These are phyloP conservation scores for Populus tremula DNA, from an alignment of 345 rosid genomes.

Conservation along the genomic window DNA sequence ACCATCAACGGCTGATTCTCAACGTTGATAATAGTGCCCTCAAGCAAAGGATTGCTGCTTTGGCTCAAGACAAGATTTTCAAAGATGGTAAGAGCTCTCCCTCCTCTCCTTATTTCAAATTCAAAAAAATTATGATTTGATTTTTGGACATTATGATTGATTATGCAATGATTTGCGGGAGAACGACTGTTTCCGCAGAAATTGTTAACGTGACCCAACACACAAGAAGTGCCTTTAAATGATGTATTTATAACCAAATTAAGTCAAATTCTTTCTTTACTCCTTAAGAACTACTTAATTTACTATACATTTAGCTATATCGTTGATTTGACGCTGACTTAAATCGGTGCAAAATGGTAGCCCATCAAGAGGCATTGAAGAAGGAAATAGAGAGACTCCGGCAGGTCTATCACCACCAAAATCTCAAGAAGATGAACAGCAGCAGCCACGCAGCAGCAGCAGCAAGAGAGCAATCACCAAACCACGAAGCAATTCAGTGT, in stretches of 20 bases:
- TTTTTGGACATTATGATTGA: background rate
- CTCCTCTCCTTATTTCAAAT: background rate
- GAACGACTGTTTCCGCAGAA: background rate
- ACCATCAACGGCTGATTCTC: conserved; percentile 83
- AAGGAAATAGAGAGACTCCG: conserved; percentile 85
- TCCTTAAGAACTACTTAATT: background rate
- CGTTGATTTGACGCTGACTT: too few species aligned
- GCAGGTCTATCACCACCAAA: conserved; percentile 66
- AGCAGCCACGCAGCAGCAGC: conserved; percentile 9
- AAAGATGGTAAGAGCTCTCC: conserved; percentile 59
- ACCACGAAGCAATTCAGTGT: background rate
- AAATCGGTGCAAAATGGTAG: conserved; percentile 28
- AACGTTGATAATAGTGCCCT: conserved; percentile 80
- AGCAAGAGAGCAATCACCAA: background rate
- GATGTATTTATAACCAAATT: background rate
- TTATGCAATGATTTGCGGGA: too few species aligned
- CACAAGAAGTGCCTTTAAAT: background rate
- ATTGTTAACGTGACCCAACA: background rate
- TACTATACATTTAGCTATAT: background rate
- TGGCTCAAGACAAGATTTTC: conserved; percentile 88
- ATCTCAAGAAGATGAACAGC: conserved; percentile 39
- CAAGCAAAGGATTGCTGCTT: conserved; percentile 91
- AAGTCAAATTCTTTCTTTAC: background rate
- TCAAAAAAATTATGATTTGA: background rate
- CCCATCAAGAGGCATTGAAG: conserved; percentile 81